Evolutionary conservation across 768 basidiomycete genomes (phyloP), one percentile per base, ranked within the genome.

Genomic region (Trametes cinnabarina): DNA sequence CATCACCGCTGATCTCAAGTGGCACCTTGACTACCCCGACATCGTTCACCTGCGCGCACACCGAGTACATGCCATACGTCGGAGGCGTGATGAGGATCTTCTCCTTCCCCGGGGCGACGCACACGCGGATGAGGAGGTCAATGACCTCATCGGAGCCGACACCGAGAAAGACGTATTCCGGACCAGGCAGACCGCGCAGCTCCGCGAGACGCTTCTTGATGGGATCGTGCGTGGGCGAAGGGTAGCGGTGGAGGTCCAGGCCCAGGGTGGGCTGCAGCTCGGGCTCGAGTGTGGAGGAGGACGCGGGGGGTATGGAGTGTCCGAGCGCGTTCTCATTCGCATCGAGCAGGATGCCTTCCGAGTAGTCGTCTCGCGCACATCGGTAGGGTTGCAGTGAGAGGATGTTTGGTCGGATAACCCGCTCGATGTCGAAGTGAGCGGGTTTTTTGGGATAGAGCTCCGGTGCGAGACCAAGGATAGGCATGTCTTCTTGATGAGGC

Each of bases 291-390:
- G 67, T 66, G 17, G 42, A 42, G 20, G 53, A 60, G 30, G 67
- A 61, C 15, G 74, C 43, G n/a, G 68, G 62, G 23, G 79, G 74
- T 35, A 98, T 88, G 2, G 91, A 87, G 68, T 92, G 91, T 0
- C 97, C 96, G 34, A 94, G 79, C 0, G 96, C 83, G 70, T 99
- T 98, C 77, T 99, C 97, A 73, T 99, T 99, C 14, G 97, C 97
- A 65, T 99, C 97, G 20, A 99, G 83, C 25, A 99, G 83, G 66
- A 98, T 87, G 22, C 95, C 95, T 2, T 83, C 76, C 47, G 86
- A 84, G 74, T 97, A 99, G 75, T 99, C 96, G 67, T 99, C 96
- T 46, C 97, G 80, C 0, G 97, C 97, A 66, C 94, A 98, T 28
- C 95, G 86, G 73, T 99, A 98, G 0, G 97, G 97, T 47, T 87